These are phyloP conservation scores for Penicillium thymicola DNA, from an alignment of 2,329 filamentous ascomycete species.

Conservation along the genomic window DNA sequence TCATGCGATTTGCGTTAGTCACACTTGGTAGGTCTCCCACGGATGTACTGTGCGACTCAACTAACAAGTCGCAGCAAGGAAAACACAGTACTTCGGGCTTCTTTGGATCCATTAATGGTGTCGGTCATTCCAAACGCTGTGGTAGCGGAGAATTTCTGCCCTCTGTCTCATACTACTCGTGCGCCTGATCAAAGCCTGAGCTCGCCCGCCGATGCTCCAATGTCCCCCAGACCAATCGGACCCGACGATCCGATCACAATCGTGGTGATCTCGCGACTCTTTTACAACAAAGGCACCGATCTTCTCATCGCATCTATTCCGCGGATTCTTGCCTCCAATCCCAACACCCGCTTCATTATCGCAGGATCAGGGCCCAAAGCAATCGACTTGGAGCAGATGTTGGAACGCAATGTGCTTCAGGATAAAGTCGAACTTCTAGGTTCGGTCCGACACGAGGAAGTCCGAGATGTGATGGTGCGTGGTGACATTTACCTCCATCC, in stretches of 20 bases:
- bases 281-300: conserved; percentile 98
- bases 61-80: conserved; percentile 66
- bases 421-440: conserved; percentile 91
- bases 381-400: conserved; percentile 97
- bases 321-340: conserved; percentile 80
- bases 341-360: conserved; percentile 95
- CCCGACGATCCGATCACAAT: conserved; percentile 90
- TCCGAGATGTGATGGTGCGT: conserved; percentile 93
- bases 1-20: conserved; percentile 96
- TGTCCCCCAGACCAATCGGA: conserved; percentile 66
- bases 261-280: conserved; percentile 92
- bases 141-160: conserved; percentile 92
- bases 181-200: conserved; percentile 25
- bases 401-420: conserved; percentile 90
- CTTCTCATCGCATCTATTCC: conserved; percentile 95
- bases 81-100: conserved; percentile 92
- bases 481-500: conserved; percentile 97
- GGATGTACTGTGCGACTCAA: not conserved
- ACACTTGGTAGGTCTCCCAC: conserved; percentile 72
- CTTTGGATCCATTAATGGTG: conserved; percentile 92
- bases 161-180: conserved; percentile 55
- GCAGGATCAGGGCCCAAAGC: conserved; percentile 94
- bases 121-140: conserved; percentile 97
- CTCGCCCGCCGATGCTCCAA: conserved; percentile 37
- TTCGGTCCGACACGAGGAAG: conserved; percentile 89